These are phyloP conservation scores for Vigna reflexopilosa DNA, from an alignment of 306 rosid species.

Conservation along the genomic window DNA sequence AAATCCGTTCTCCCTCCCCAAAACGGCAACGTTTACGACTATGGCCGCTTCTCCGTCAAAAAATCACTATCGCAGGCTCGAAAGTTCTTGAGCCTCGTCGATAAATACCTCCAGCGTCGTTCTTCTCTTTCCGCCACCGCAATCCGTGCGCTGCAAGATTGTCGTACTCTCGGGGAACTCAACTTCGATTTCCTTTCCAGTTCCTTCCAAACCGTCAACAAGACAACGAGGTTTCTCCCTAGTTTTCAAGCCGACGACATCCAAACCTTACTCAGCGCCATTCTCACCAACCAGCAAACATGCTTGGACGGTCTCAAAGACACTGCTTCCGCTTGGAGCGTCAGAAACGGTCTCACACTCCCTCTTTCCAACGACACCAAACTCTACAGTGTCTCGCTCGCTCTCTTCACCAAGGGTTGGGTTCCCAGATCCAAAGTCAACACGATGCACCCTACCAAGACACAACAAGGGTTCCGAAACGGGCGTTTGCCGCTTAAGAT, in stretches of 20 bases:
- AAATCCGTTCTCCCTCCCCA: conserved; percentile 65
- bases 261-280: conserved; percentile 73
- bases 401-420: conserved; percentile 77
- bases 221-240: conserved; percentile 49
- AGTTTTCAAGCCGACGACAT: conserved; percentile 66
- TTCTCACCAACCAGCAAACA: conserved; percentile 81
- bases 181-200: conserved; percentile 69
- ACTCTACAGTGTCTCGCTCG: conserved; percentile 80
- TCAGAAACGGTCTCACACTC: conserved; percentile 58
- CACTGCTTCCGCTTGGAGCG: conserved; percentile 69
- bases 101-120: conserved; percentile 48
- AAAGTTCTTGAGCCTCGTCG: conserved; percentile 55
- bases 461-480: conserved; percentile 57
- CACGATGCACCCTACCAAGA: conserved; percentile 42
- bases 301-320: conserved; percentile 80
- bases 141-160: conserved; percentile 72
- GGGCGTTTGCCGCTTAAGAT: conserved; percentile 77
- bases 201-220: conserved; percentile 59
- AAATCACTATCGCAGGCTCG: conserved; percentile 72
- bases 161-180: conserved; percentile 61
- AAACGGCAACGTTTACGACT: conserved; percentile 65
- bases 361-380: conserved; percentile 83
- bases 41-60: conserved; percentile 63
- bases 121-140: conserved; percentile 61
- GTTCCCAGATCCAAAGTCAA: conserved; percentile 54